Percentiles rank a stretch among this genome's conserved stretches.
Evolutionary conservation across 495 filamentous ascomycete species (phyloP).

Genomic region (Chaetomium tenue): DNA sequence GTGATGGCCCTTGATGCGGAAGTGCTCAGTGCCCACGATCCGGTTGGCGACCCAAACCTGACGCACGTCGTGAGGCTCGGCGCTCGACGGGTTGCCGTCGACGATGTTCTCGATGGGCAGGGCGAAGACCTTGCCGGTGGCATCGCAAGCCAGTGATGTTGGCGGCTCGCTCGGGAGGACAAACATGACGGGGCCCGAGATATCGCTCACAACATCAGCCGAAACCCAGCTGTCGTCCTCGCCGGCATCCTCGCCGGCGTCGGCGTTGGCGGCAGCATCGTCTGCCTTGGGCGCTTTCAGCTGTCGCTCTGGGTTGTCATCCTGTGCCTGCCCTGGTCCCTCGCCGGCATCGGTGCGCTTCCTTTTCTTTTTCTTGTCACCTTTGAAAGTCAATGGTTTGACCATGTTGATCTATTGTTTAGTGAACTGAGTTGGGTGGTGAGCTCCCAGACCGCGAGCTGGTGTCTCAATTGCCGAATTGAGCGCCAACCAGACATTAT

Average conservation of each 20-base stretch:
- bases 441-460: background rate
- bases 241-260: constrained; percentile 55
- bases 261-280: constrained; percentile 60
- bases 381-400: constrained; percentile 90
- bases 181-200: constrained; percentile 81
- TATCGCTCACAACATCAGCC: constrained; percentile 69
- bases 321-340: constrained; percentile 33
- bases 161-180: constrained; percentile 68
- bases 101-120: constrained; percentile 78
- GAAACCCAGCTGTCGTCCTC: constrained; percentile 89
- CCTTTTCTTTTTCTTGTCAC: constrained; percentile 95
- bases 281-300: constrained; percentile 37
- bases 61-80: constrained; percentile 90
- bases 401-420: constrained; percentile 49
- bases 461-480: background rate
- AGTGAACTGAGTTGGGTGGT: background rate
- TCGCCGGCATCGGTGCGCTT: constrained; percentile 59
- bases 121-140: constrained; percentile 78
- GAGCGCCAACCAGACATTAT: constrained; percentile 2
- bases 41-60: constrained; percentile 92
- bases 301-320: constrained; percentile 36
- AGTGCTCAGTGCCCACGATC: constrained; percentile 75
- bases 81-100: constrained; percentile 70
- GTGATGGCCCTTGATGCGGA: constrained; percentile 84
- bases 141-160: constrained; percentile 77